Conservation (phyloP, 306 rosid genomes). For the Castanea sativa region DNA sequence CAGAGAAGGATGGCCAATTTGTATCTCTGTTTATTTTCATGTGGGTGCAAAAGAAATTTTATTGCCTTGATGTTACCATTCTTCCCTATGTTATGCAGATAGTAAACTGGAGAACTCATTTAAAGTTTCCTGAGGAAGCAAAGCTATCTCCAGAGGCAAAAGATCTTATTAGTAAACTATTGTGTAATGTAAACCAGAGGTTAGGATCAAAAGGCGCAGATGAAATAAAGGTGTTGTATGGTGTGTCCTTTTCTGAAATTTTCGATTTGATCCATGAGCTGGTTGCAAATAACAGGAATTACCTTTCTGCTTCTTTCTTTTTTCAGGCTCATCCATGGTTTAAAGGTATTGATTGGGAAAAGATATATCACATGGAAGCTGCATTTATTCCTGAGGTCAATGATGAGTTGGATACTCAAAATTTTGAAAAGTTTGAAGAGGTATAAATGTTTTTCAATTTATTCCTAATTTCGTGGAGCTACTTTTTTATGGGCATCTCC, state of each 20-base stretch:
- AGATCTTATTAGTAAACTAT: constrained; percentile 74
- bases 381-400: constrained; percentile 97
- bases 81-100: constrained; percentile 54
- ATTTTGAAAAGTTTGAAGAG: constrained; percentile 98
- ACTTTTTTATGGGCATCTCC: constrained; percentile 9
- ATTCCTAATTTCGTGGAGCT: constrained; percentile 21
- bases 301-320: constrained; percentile 41
- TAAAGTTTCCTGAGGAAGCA: constrained; percentile 97
- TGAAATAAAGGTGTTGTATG: constrained; percentile 94
- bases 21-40: not conserved
- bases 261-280: constrained; percentile 30
- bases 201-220: constrained; percentile 82
- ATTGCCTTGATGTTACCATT: constrained; percentile 6
- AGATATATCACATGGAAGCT: constrained; percentile 90
- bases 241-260: constrained; percentile 59
- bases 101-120: constrained; percentile 92
- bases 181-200: constrained; percentile 86
- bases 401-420: constrained; percentile 94
- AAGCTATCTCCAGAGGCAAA: constrained; percentile 78
- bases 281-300: constrained; percentile 32
- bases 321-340: constrained; percentile 83
- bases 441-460: constrained; percentile 36
- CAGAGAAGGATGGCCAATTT: not conserved
- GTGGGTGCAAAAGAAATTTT: not conserved
- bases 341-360: constrained; percentile 71